Conservation (phyloP, 2,329 filamentous ascomycete species). For the Zymoseptoria brevis region DNA sequence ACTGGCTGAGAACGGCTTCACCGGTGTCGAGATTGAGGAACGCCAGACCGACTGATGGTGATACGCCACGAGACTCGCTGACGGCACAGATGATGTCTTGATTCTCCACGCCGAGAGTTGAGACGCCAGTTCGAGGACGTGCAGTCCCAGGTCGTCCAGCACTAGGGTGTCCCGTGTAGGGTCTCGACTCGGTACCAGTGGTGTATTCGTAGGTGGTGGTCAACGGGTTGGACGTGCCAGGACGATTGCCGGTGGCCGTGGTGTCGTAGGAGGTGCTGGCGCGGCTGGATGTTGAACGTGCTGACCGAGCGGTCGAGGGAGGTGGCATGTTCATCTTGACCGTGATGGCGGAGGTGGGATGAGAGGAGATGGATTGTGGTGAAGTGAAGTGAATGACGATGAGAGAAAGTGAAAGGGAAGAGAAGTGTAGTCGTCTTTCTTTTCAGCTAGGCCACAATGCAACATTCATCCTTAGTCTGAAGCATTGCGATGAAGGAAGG, state of each 20-base stretch:
- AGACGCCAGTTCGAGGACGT: constrained; percentile 47
- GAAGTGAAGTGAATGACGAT: neutral
- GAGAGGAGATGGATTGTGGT: neutral
- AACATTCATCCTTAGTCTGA: neutral
- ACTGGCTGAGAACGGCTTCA: constrained; percentile 79
- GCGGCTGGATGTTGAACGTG: neutral
- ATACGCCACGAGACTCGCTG: constrained; percentile 77
- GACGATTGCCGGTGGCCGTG: neutral
- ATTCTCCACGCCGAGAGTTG: constrained; percentile 48
- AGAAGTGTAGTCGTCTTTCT: neutral
- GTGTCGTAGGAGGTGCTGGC: neutral
- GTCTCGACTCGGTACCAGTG: constrained; percentile 17
- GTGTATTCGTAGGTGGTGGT: constrained; percentile 15
- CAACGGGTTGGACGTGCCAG: constrained; percentile 5
- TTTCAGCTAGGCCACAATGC: neutral
- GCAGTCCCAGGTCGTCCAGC: constrained; percentile 18
- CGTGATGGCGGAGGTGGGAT: neutral
- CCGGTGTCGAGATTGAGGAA: constrained; percentile 81
- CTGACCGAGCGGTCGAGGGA: constrained; percentile 3
- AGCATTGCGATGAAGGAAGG: neutral
- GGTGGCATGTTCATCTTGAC: neutral
- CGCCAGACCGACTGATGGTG: constrained; percentile 74
- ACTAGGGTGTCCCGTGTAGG: constrained; percentile 17
- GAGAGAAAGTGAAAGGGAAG: neutral
- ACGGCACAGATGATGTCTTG: constrained; percentile 82